A percentile compares a stretch with the other conserved stretches of the same genome.
Conservation (phyloP, 306 rosid genomes). For the Begonia peltatifolia region DNA sequence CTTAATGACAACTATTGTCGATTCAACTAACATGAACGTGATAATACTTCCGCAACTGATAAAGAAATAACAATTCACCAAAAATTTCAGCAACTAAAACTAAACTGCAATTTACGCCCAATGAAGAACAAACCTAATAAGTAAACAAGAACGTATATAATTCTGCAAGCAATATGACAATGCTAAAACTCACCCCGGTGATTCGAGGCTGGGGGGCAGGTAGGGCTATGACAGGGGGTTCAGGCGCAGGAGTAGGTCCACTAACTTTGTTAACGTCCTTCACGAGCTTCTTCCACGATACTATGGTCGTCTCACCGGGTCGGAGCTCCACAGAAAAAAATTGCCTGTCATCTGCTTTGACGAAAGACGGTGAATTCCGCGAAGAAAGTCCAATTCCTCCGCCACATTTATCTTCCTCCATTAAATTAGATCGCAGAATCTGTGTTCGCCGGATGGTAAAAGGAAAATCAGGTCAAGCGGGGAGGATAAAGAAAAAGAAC, state of each 20-base stretch:
- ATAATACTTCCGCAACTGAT: no score
- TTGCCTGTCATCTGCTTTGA: slow-evolving; percentile 75
- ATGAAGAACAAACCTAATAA: no score
- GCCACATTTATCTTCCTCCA: slow-evolving; percentile 53
- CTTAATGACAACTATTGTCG: no score
- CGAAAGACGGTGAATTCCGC: slow-evolving; percentile 46
- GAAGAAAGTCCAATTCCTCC: slow-evolving; percentile 15
- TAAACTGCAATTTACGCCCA: no score
- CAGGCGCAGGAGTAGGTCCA: slow-evolving; percentile 46
- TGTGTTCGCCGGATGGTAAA: slow-evolving; percentile 2
- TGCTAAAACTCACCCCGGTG: slow-evolving; percentile 57
- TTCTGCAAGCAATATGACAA: background rate
- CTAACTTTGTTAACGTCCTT: slow-evolving; percentile 58
- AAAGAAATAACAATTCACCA: no score
- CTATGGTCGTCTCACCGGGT: slow-evolving; percentile 94
- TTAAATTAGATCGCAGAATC: slow-evolving; percentile 1
- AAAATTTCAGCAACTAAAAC: no score
- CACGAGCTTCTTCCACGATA: slow-evolving; percentile 93
- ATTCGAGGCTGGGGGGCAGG: slow-evolving; percentile 56
- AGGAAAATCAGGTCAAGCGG: slow-evolving; percentile 20
- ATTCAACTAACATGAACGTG: no score
- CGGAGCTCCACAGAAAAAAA: slow-evolving; percentile 90
- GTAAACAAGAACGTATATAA: no score
- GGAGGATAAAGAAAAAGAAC: slow-evolving; percentile 9
- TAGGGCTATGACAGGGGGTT: slow-evolving; percentile 27